Evolutionary conservation across 495 filamentous ascomycete genomes (phyloP).

Genomic region (Mytilinidion resinicola): DNA sequence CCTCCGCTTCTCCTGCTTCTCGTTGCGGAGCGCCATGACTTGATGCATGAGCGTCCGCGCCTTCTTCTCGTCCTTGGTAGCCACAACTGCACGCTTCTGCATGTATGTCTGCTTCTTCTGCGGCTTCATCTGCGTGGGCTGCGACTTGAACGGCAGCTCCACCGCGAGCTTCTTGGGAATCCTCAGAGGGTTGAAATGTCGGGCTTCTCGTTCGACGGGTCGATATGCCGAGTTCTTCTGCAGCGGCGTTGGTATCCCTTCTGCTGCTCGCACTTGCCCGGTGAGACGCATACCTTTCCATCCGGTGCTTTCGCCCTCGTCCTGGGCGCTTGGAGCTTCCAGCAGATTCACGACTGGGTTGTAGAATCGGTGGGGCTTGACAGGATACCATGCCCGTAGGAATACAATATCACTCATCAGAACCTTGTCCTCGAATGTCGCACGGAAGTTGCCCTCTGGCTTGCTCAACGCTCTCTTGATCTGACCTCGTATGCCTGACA

Average conservation of each 20-base stretch:
- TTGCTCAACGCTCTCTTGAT: slow-evolving; percentile 90
- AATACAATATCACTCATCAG: slow-evolving; percentile 95
- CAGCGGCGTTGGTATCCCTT: slow-evolving; percentile 68
- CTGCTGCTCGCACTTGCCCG: slow-evolving; percentile 78
- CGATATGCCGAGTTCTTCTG: slow-evolving; percentile 76
- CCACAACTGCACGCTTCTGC: slow-evolving; percentile 87
- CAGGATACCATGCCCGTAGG: slow-evolving; percentile 90
- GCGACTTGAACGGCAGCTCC: slow-evolving; percentile 85
- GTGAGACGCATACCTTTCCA: slow-evolving; percentile 92
- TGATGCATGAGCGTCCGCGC: slow-evolving; percentile 89
- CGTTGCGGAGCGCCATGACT: slow-evolving; percentile 83
- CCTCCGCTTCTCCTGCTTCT: slow-evolving; percentile 73
- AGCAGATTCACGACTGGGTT: slow-evolving; percentile 93
- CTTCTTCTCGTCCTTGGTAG: slow-evolving; percentile 71
- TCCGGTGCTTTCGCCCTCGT: slow-evolving; percentile 36
- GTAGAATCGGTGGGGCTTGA: slow-evolving; percentile 91
- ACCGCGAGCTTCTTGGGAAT: slow-evolving; percentile 80
- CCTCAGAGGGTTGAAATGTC: slow-evolving; percentile 90
- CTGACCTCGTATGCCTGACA: slow-evolving; percentile 90
- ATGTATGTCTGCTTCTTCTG: slow-evolving; percentile 81
- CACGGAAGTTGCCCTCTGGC: slow-evolving; percentile 89
- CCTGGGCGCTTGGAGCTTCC: slow-evolving; percentile 38
- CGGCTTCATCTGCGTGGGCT: slow-evolving; percentile 73
- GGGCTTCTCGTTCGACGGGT: slow-evolving; percentile 67
- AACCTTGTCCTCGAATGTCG: slow-evolving; percentile 97